Conservation (phyloP, 2,329 filamentous ascomycete species). For the Claviceps africana region DNA sequence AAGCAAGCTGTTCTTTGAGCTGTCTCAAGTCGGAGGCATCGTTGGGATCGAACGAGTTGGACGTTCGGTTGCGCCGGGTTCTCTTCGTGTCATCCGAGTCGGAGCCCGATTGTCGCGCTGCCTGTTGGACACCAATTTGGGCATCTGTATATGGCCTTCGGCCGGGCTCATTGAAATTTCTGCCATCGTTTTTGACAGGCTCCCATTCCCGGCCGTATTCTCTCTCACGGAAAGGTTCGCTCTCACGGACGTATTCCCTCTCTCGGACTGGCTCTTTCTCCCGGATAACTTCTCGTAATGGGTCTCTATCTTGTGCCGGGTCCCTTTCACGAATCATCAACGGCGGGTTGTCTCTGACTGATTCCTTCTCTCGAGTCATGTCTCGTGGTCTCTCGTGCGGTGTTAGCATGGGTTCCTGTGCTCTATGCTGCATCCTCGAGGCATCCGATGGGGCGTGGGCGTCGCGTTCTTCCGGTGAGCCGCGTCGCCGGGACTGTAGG, state of each 20-base stretch:
- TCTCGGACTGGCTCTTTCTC: constrained; percentile 4
- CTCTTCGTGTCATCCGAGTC: constrained; percentile 29
- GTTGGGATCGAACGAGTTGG: constrained; percentile 36
- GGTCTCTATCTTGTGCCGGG: neutral
- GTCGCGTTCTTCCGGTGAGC: constrained; percentile 18
- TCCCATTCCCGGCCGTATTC: constrained; percentile 25
- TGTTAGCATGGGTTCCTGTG: constrained; percentile 7
- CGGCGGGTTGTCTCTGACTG: neutral
- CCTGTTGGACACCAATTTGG: constrained; percentile 20
- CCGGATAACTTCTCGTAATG: neutral
- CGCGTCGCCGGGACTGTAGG: constrained; percentile 15
- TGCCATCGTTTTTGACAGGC: no score
- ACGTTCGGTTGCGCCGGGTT: constrained; percentile 23
- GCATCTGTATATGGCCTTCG: neutral
- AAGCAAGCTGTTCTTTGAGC: constrained; percentile 36
- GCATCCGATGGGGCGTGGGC: constrained; percentile 8
- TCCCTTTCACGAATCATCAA: constrained; percentile 4
- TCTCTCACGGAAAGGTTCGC: constrained; percentile 18
- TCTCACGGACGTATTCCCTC: constrained; percentile 6
- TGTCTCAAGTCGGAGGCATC: constrained; percentile 35
- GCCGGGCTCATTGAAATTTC: constrained; percentile 14
- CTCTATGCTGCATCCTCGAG: constrained; percentile 7
- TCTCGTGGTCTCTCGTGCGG: constrained; percentile 4
- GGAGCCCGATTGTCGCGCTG: constrained; percentile 18
- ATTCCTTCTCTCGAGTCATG: neutral